Percentiles rank a stretch among this genome's conserved stretches.
Conservation (phyloP, 495 filamentous ascomycete genomes). For the Penicillium cinerascens region DNA sequence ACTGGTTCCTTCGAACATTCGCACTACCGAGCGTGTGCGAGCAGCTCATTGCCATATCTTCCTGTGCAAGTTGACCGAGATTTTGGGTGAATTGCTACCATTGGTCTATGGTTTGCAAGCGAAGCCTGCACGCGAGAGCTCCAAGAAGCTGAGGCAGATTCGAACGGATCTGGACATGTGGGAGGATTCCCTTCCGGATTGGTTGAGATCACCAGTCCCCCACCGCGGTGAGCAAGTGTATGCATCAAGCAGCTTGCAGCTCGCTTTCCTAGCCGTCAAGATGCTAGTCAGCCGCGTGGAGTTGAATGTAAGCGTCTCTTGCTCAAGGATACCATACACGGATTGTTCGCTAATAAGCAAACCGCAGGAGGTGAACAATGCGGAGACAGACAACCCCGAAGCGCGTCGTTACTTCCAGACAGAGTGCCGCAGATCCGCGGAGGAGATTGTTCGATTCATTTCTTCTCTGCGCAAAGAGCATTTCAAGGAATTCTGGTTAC, state of each 20-base stretch:
- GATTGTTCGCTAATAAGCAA: constrained; percentile 3
- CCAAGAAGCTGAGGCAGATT: constrained; percentile 39
- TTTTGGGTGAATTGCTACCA: constrained; percentile 48
- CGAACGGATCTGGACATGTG: constrained; percentile 45
- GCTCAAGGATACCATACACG: neutral
- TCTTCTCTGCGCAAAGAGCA: constrained; percentile 42
- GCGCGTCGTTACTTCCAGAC: constrained; percentile 49
- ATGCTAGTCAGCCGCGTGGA: constrained; percentile 52
- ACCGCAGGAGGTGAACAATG: constrained; percentile 41
- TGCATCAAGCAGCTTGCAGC: constrained; percentile 48
- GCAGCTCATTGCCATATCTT: constrained; percentile 50
- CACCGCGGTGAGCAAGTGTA: constrained; percentile 31
- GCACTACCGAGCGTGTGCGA: constrained; percentile 40
- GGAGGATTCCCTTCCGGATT: constrained; percentile 46
- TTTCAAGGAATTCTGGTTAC: constrained; percentile 49
- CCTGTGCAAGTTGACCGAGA: constrained; percentile 50
- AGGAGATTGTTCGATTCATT: constrained; percentile 53
- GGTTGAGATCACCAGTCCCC: constrained; percentile 32
- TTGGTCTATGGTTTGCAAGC: constrained; percentile 48
- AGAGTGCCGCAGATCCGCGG: constrained; percentile 46
- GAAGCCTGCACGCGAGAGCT: constrained; percentile 40
- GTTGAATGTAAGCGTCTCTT: constrained; percentile 36
- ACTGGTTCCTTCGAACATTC: constrained; percentile 30
- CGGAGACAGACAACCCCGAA: constrained; percentile 40
- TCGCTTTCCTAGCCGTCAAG: constrained; percentile 50